Evolutionary conservation across 331 rosid genomes (phyloP), one percentile per base, ranked within the genome.

Genomic region (Acacia concinna): DNA sequence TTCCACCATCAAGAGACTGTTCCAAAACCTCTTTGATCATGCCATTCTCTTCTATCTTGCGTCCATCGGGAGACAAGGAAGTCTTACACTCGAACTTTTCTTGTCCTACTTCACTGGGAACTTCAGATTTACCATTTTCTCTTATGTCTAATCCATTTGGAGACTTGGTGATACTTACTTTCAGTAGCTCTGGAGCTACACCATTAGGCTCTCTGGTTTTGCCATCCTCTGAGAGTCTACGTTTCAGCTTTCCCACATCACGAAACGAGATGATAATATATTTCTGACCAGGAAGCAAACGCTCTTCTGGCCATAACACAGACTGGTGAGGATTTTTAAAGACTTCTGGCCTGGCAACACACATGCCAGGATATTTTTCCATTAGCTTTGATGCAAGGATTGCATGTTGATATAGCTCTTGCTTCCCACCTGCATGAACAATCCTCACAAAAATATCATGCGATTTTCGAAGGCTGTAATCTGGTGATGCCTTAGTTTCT

Each of bases 311-410:
- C 83, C 78, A 75, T 11, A 91, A 25, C 23, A 91, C 80, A 27
- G 97, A 86, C 25, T 81, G 76, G 4, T 89, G 93, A 30, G 97
- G 97, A 69, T 70, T 41, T 76, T 32, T 89, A 86, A 91, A 92
- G 47, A 94, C 97, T 27, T 94, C 90, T 0, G 95, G 95, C 67
- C 57, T 73, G 3, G 94, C 88, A 35, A 90, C 77, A 59, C 86
- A 87, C 86, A 86, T 91, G 11, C 93, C 97, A 1, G 94, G 97
- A 77, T 91, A 82, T 74, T 85, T 91, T 60, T 75, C 76, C 85
- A 92, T 89, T 86, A 95, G 43, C 52, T 32, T 72, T 14, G 85
- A 74, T 18, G 85, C 97, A 35, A 87, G 84, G 70, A 90, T 75
- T 17, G 83, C 92, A 72, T 86, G 77, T 38, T 57, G 78, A 72